These are phyloP conservation scores for Fagopyrum esculentum DNA, from an alignment of 148 eudicot genomes.

Conservation along the genomic window DNA sequence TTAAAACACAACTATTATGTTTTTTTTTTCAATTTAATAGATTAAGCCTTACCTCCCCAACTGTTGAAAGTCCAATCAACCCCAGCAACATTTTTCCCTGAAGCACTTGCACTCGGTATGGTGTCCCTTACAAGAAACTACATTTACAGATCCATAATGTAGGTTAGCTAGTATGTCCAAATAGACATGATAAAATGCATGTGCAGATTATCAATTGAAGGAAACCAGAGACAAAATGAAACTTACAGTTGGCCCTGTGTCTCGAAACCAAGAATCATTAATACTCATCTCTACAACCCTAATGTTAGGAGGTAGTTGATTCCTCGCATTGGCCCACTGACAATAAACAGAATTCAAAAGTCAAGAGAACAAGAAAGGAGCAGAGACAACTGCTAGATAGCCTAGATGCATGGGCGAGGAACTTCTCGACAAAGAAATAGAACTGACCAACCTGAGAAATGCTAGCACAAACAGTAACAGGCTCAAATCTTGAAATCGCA, in stretches of 20 bases:
- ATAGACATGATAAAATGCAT: background rate
- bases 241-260: slow-evolving; percentile 90
- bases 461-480: slow-evolving; percentile 87
- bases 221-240: slow-evolving; percentile 7
- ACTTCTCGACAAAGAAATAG: background rate
- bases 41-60: slow-evolving; percentile 74
- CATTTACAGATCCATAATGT: slow-evolving; percentile 6
- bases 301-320: slow-evolving; percentile 52
- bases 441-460: slow-evolving; percentile 50
- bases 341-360: slow-evolving; percentile 15
- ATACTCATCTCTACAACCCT: slow-evolving; percentile 93
- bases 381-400: background rate
- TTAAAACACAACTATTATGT: background rate
- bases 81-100: slow-evolving; percentile 47
- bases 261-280: slow-evolving; percentile 98
- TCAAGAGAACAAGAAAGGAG: slow-evolving; percentile 1
- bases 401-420: background rate
- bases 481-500: slow-evolving; percentile 83
- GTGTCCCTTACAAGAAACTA: slow-evolving; percentile 65
- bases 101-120: slow-evolving; percentile 22
- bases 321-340: slow-evolving; percentile 84
- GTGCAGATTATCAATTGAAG: background rate
- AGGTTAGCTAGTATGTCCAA: background rate
- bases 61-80: slow-evolving; percentile 94
- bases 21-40: background rate